These are phyloP conservation scores for Ceratocystis colombiana DNA, from an alignment of 2,329 filamentous ascomycete species.

Conservation along the genomic window DNA sequence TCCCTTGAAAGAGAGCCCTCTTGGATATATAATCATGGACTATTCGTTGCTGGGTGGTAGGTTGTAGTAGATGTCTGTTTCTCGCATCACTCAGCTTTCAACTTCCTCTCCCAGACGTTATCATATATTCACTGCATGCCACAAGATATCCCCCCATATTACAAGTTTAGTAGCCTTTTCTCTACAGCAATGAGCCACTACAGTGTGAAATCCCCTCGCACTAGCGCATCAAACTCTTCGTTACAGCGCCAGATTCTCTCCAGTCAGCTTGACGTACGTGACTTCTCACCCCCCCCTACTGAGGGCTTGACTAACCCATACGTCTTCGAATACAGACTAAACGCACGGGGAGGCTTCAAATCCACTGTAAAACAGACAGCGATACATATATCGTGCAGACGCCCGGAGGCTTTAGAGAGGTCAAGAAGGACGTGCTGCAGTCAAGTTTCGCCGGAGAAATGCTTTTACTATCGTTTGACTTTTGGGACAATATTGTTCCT, in stretches of 20 bases:
- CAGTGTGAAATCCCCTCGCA: constrained; percentile 5
- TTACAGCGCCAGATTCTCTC: constrained; percentile 1
- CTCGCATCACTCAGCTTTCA: not conserved
- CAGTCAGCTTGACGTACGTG: constrained; percentile 1
- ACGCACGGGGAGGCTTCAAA: constrained; percentile 6
- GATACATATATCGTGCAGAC: constrained; percentile 23
- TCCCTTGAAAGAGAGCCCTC: not conserved
- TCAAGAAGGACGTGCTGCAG: constrained; percentile 17
- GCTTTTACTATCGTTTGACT: constrained; percentile 22
- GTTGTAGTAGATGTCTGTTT: not conserved
- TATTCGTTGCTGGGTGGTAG: not conserved
- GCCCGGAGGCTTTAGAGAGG: constrained; percentile 19
- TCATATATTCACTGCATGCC: not conserved
- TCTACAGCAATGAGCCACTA: constrained; percentile 4
- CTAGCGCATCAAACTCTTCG: constrained; percentile 3
- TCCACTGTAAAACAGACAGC: constrained; percentile 22
- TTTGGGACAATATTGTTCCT: constrained; percentile 16
- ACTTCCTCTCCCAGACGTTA: too few relatives aligned
- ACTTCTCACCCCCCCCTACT: not conserved
- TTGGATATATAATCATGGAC: constrained; percentile 6
- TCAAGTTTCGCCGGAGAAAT: constrained; percentile 14
- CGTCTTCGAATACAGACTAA: not conserved
- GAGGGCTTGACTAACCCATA: not conserved
- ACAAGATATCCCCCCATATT: not conserved
- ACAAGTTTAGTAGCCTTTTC: not conserved